Base-by-base conservation (phyloP, 2,329 filamentous ascomycete genomes). In the Pezicula neosporulosa region DNA sequence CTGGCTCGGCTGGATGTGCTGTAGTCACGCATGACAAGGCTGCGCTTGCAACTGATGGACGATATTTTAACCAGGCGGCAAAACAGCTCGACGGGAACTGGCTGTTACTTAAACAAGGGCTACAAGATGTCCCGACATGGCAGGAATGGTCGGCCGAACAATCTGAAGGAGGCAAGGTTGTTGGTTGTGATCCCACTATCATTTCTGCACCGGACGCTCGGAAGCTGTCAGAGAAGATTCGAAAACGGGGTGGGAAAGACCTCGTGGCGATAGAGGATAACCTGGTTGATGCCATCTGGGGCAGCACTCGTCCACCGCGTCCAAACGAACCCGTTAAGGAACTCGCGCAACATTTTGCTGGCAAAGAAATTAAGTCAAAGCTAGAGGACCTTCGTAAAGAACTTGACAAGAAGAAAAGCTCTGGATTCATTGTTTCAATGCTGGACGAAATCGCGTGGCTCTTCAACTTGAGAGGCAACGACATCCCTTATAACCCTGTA, bases 371-470 rank as follows among this genome's bases (percentile, higher is more conserved):
- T 60, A 80, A 86, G 60, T 81, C 87, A 43, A 99, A 99, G 72
- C 81, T 99, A 8, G 77, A 82, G 21, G 91, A 96, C 43, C 73
- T 99, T 51, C 84, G 92, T n/a, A 92, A 93, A 67, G 92, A 97
- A 61, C 75, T 99, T 15, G 85, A 89, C 55, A 96, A 94, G 77
- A 95, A 89, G 73, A 94, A 94, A 66, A 87, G 85, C 6, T 81
- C 86, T 16, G 93, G 90, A 1, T 90, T 97, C 60, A 84, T 97
- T 45, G 83, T 97, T 43, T 97, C 92, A 6, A 92, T 95, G 85
- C 82, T 99, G 41, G 94, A 99, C 64, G 94, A 99, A 70, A 84
- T 97, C 62, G 94, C 94, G 10, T 99, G 94, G 94, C 78, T 99
- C n/a, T 97, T 97, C 76, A 99, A 99, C 71, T 74, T 99, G 45